Evolutionary conservation across 176 grass and related monocot species (phyloP).

Genomic region (Zizania latifolia): DNA sequence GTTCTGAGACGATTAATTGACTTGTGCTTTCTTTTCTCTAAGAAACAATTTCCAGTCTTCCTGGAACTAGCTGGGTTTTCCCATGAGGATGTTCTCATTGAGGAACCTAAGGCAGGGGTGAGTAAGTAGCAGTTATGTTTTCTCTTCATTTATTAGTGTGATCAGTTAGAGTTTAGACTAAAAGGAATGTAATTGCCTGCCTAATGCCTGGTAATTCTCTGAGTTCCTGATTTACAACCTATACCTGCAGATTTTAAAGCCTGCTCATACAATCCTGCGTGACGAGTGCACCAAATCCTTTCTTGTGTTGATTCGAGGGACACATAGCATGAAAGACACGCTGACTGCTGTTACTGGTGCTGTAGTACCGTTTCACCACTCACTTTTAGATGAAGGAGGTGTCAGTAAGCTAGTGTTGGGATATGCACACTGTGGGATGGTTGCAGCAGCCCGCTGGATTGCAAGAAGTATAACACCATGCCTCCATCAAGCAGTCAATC

Average conservation of each 20-base stretch:
- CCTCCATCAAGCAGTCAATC: slow-evolving; percentile 54
- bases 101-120: slow-evolving; percentile 90
- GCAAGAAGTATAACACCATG: slow-evolving; percentile 70
- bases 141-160: slow-evolving; percentile 7
- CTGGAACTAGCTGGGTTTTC: slow-evolving; percentile 69
- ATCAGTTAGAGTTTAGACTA: neutral
- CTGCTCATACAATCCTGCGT: slow-evolving; percentile 85
- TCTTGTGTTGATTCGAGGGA: slow-evolving; percentile 90
- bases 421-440: slow-evolving; percentile 97
- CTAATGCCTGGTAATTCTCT: slow-evolving; percentile 19
- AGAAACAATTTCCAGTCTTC: slow-evolving; percentile 79
- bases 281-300: slow-evolving; percentile 77
- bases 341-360: slow-evolving; percentile 88
- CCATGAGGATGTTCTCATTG: slow-evolving; percentile 74
- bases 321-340: slow-evolving; percentile 82
- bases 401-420: slow-evolving; percentile 91
- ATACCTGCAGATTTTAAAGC: slow-evolving; percentile 65
- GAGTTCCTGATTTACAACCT: neutral
- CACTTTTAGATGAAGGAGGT: slow-evolving; percentile 80
- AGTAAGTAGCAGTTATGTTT: slow-evolving; percentile 44
- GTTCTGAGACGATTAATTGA: slow-evolving; percentile 70
- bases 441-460: slow-evolving; percentile 87
- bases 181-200: slow-evolving; percentile 9
- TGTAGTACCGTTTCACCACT: slow-evolving; percentile 96
- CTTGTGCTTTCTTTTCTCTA: slow-evolving; percentile 84